Conservation (phyloP, 2,329 filamentous ascomycete species). For the Tolypocladium cylindrosporum region DNA sequence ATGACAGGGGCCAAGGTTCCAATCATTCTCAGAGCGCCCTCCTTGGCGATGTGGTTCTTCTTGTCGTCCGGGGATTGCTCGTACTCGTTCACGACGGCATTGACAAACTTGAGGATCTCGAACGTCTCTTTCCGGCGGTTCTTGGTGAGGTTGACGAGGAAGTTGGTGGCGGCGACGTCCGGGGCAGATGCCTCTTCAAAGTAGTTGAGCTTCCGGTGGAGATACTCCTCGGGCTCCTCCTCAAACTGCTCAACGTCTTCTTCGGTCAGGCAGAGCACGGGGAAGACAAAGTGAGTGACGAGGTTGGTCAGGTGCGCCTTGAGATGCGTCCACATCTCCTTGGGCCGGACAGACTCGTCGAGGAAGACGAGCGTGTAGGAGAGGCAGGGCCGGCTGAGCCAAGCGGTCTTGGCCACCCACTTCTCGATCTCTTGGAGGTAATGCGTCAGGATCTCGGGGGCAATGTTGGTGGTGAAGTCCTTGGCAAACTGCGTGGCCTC, state of each 20-base stretch:
- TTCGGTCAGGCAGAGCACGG: conserved; percentile 81
- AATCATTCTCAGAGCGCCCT: conserved; percentile 94
- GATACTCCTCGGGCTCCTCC: conserved; percentile 89
- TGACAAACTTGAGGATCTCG: conserved; percentile 88
- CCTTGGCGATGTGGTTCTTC: conserved; percentile 92
- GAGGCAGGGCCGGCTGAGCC: conserved; percentile 89
- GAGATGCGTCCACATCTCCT: conserved; percentile 90
- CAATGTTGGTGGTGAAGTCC: conserved; percentile 82
- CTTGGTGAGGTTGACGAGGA: conserved; percentile 90
- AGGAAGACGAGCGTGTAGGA: conserved; percentile 92
- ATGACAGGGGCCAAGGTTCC: conserved; percentile 90
- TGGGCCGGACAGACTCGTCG: conserved; percentile 94
- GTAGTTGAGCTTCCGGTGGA: conserved; percentile 94
- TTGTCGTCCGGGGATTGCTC: conserved; percentile 74
- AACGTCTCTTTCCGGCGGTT: conserved; percentile 92
- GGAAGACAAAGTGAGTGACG: conserved; percentile 91
- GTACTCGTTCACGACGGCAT: conserved; percentile 88
- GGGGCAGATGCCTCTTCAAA: conserved; percentile 95
- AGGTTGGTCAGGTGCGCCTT: conserved; percentile 90
- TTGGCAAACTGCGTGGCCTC: conserved; percentile 79
- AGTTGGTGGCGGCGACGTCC: conserved; percentile 92
- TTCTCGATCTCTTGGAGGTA: conserved; percentile 94
- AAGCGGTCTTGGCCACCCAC: conserved; percentile 89
- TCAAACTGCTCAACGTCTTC: conserved; percentile 93
- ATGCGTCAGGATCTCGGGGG: conserved; percentile 90